Percentiles rank a stretch among this genome's conserved stretches.
phyloP scores from a whole-genome alignment of 148 eudicot species.

The Silene latifolia region DNA sequence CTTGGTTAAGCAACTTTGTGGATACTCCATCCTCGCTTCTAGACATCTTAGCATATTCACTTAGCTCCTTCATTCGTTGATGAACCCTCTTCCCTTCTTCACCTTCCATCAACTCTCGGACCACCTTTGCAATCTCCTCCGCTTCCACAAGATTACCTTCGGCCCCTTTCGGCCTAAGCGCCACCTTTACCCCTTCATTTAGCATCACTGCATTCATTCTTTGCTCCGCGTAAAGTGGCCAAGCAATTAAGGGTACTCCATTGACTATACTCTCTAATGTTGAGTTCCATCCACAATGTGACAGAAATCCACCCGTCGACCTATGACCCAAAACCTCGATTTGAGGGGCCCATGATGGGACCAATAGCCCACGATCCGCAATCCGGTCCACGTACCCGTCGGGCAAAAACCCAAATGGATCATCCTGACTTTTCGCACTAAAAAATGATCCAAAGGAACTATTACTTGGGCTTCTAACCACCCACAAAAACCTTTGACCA shows the following conservation, averaged over 20 bases:
- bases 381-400: conserved; percentile 34
- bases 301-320: conserved; percentile 42
- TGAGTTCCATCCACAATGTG: conserved; percentile 62
- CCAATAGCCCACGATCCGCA: conserved; percentile 30
- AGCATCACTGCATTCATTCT: conserved; percentile 40
- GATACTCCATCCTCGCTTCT: conserved; percentile 33
- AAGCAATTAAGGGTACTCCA: conserved; percentile 43
- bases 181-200: conserved; percentile 34
- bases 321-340: conserved; percentile 28
- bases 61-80: conserved; percentile 23
- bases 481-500: conserved; percentile 49
- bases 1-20: conserved; percentile 24
- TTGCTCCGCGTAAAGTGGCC: conserved; percentile 56
- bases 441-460: conserved; percentile 22
- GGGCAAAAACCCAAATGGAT: conserved; percentile 38
- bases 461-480: conserved; percentile 40
- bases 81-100: conserved; percentile 32
- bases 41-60: conserved; percentile 23
- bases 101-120: conserved; percentile 35
- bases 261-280: conserved; percentile 33
- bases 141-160: conserved; percentile 28
- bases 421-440: conserved; percentile 13
- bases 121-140: conserved; percentile 30
- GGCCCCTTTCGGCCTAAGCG: conserved; percentile 20
- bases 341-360: conserved; percentile 51